Base-by-base conservation (phyloP, 2,329 filamentous ascomycete species). In the Apiospora rasikravindrae region DNA sequence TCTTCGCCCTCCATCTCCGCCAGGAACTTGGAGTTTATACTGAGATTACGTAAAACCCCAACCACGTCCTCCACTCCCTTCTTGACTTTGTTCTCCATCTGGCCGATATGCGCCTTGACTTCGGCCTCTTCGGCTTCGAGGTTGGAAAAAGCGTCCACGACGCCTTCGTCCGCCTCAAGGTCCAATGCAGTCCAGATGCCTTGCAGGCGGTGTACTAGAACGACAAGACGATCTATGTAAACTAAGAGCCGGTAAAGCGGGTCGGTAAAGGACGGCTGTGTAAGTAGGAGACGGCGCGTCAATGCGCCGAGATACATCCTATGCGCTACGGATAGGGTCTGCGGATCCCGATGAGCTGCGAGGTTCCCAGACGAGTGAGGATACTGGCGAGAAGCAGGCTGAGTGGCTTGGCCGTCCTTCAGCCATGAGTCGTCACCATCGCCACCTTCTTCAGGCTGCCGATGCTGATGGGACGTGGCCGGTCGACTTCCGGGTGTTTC, bases 281-380 rank as follows among this genome's bases (percentile, higher is more conserved):
- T 91, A 13, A 95, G 86, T 24, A 95, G 87, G 2, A 96, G 86
- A 8, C 89, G 88, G 61, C 89, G 88, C 0, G 88, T 84, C 2
- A 98, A 85, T 2, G 91, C 89, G 47, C 88, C 84, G 16, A 98
- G 88, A 80, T 97, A 98, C 24, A 88, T 85, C 22, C 91, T 88
- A 82, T 98, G 96, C 3, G 94, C 95, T 4, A 90, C 89, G 6
- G 94, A 91, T 29, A 98, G 88, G 3, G 92, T 92, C 82, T 98
- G 94, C 0, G 96, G 95, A 79, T 98, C 96, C 76, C 94, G 92
- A 42, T 88, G 73, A 75, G 77, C 71, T 66, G 74, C 37, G 26
- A 22, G 42, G 42, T 68, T 68, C 57, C n/a, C 29, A 22, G 19
- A 33, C 7, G 67, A 16, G 16, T 37, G 44, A 5, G 66, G 42